Conservation (phyloP, 2,329 filamentous ascomycete genomes). For the Talaromyces sp. region DNA sequence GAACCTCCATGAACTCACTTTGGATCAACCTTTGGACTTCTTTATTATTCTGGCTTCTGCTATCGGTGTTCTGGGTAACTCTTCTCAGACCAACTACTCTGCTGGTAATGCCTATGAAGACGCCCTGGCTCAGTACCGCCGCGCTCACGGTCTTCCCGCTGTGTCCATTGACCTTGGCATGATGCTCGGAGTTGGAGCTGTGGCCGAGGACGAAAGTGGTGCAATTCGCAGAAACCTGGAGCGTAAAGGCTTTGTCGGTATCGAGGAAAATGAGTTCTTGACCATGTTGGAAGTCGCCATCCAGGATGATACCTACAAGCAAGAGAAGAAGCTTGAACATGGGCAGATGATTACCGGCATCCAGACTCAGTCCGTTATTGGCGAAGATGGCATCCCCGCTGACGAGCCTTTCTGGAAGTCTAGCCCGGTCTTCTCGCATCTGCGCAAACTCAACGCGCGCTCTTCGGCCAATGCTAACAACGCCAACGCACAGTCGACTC, state of each 20-base stretch:
- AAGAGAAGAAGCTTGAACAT: neutral
- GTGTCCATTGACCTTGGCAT: slow-evolving; percentile 22
- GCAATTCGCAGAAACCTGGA: neutral
- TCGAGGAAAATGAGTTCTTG: neutral
- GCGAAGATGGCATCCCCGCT: neutral
- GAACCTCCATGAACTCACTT: slow-evolving; percentile 16
- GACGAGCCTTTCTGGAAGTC: neutral
- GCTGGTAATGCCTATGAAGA: slow-evolving; percentile 18
- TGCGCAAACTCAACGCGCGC: neutral
- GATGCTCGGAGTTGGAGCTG: slow-evolving; percentile 23
- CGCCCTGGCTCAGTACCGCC: slow-evolving; percentile 10
- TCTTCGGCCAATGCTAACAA: neutral
- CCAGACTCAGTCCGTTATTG: neutral
- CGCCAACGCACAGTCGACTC: neutral
- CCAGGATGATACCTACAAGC: neutral
- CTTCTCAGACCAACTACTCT: slow-evolving; percentile 35
- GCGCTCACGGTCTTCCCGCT: slow-evolving; percentile 9
- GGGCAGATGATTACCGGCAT: neutral
- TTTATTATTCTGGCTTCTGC: slow-evolving; percentile 32
- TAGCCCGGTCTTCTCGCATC: neutral
- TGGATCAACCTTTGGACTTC: slow-evolving; percentile 28
- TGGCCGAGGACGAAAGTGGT: slow-evolving; percentile 3
- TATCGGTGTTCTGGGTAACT: slow-evolving; percentile 18
- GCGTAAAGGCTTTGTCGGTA: neutral
- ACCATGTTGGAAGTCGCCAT: neutral